These are phyloP conservation scores for Aegilops speltoides DNA, from an alignment of 176 grass and related monocot genomes.

Conservation along the genomic window DNA sequence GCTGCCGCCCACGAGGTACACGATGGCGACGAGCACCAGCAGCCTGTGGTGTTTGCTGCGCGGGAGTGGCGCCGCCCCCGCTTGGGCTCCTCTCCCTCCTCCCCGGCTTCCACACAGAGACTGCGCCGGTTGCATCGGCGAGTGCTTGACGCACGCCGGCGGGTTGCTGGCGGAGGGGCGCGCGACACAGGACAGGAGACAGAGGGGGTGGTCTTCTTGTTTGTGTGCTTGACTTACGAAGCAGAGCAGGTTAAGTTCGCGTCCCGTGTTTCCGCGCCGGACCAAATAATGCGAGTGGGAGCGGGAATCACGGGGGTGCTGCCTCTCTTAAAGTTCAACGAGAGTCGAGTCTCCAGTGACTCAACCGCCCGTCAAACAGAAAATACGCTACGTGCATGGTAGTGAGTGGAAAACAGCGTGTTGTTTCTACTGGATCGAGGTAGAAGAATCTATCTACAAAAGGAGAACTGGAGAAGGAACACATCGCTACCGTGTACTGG, in stretches of 20 bases:
- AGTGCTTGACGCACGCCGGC: background rate
- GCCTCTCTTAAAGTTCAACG: background rate
- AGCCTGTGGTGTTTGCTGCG: background rate
- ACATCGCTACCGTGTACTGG: no score
- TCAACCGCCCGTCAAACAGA: background rate
- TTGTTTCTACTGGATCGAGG: background rate
- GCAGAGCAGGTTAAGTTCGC: background rate
- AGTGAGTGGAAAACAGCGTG: background rate
- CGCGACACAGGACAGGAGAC: no score
- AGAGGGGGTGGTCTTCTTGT: background rate
- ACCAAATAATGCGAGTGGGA: slow-evolving; percentile 18
- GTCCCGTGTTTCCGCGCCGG: slow-evolving; percentile 1
- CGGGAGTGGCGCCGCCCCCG: background rate
- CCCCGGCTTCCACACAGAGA: background rate
- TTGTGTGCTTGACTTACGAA: background rate
- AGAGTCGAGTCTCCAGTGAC: background rate
- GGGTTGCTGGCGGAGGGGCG: background rate
- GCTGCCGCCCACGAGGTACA: background rate
- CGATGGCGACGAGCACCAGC: background rate
- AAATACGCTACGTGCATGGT: background rate
- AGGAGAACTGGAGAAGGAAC: no score
- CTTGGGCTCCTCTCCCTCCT: background rate
- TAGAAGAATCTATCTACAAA: background rate
- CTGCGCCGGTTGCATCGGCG: slow-evolving; percentile 33
- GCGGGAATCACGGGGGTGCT: no score